phyloP scores from a whole-genome alignment of 768 basidiomycete genomes.

The Suillus cothurnatus region DNA sequence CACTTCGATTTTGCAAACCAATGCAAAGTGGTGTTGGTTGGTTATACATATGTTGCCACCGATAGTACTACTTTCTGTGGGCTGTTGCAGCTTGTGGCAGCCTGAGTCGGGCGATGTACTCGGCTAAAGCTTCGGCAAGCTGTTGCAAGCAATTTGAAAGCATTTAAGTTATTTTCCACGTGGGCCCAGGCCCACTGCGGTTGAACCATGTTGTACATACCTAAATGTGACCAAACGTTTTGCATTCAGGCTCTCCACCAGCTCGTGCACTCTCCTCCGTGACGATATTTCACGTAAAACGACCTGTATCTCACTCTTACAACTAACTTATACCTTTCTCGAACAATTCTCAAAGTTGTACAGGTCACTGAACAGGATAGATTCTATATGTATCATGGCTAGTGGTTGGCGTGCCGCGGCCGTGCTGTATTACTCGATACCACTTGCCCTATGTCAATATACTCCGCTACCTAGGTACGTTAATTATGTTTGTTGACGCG shows the following conservation, averaged over 20 bases:
- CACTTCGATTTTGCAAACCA: not conserved
- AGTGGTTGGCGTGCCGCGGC: constrained; percentile 1
- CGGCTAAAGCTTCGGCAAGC: no score
- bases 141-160: not conserved
- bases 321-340: constrained; percentile 19
- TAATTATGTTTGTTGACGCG: not conserved
- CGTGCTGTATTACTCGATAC: constrained; percentile 18
- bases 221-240: not conserved
- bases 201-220: not conserved
- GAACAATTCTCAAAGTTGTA: no score
- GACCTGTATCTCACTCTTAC: not conserved
- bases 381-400: constrained; percentile 15
- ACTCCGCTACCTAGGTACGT: constrained; percentile 28
- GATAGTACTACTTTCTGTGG: no score
- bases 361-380: not conserved
- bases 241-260: not conserved
- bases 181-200: not conserved
- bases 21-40: not conserved
- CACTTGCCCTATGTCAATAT: constrained; percentile 24
- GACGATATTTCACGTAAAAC: constrained; percentile 3
- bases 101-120: not conserved
- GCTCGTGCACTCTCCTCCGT: not conserved
- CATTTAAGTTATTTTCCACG: not conserved
- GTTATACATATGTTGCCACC: no score
- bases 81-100: not conserved